phyloP scores from a whole-genome alignment of 495 filamentous ascomycete genomes.

The Halenospora varia region DNA sequence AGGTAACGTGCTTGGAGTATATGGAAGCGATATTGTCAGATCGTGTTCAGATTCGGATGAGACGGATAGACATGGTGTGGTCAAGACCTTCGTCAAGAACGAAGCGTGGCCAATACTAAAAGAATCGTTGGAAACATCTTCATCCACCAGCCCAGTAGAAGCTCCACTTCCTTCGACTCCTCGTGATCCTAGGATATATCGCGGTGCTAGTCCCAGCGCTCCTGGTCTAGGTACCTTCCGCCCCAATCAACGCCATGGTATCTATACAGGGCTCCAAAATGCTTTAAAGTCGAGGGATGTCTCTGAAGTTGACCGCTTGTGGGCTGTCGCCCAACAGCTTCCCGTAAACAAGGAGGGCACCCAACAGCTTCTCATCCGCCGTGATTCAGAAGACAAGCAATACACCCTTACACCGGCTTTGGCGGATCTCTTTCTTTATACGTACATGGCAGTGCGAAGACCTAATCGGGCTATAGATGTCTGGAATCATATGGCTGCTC shows the following conservation, averaged over 20 bases:
- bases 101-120: too few species aligned
- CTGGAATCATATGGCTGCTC: constrained; percentile 53
- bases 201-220: too few species aligned
- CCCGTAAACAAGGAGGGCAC: too few species aligned
- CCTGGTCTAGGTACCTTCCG: too few species aligned
- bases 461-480: constrained; percentile 47
- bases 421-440: constrained; percentile 52
- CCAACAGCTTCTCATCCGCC: too few species aligned
- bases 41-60: background rate
- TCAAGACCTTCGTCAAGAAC: background rate
- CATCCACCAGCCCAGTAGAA: too few species aligned
- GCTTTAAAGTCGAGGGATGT: constrained; percentile 11
- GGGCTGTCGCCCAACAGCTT: constrained; percentile 11
- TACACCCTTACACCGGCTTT: constrained; percentile 21
- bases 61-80: background rate
- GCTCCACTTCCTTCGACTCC: too few species aligned
- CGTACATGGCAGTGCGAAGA: constrained; percentile 44
- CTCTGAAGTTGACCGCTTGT: constrained; percentile 13
- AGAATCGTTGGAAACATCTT: too few species aligned
- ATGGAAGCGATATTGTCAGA: constrained; percentile 7
- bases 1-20: constrained; percentile 18
- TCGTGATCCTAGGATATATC: too few species aligned
- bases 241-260: too few species aligned
- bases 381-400: too few species aligned
- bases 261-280: constrained; percentile 12